Base-by-base conservation (phyloP, 805 yeast genomes). In the Yamadazyma ubonensis region DNA sequence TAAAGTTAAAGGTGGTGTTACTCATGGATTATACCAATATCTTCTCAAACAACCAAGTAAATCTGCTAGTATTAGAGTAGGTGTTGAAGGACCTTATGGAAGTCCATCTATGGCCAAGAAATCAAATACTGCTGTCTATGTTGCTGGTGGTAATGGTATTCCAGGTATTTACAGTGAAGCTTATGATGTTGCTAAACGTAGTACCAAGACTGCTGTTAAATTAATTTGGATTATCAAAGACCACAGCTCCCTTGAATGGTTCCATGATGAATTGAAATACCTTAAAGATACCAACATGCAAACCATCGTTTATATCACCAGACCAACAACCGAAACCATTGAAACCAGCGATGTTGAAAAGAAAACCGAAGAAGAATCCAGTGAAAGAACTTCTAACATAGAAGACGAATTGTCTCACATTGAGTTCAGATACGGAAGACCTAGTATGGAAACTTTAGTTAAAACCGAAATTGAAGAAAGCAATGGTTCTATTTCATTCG, bases 71-170 rank as follows among this genome's bases (percentile, higher is more conserved):
- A 53, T 66, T 23, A 50, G 66, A 38, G 67, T 67, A 11, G 54
- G 57, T 6, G 55, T 67, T 10, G 91, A 84, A 54, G 91, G 91
- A 1, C 89, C 90, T 2, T 84, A 85, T 52, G 86, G 91, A 2
- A 65, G 67, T 26, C 47, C 72, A 2, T 54, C 75, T 3, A 74
- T 80, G 2, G 61, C 78, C 11, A 60, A 65, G 17, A 61, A 66
- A 29, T 82, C 73, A 49, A 74, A 78, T 35, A 71, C 75, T 42
- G 73, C 81, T 4, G 67, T 82, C 5, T 70, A 81, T 32, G 45
- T 84, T 17, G 83, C 90, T 6, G 90, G 88, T 34, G 91, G 93
- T 21, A 79, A 79, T 39, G 93, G 93, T 39, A 67, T 85, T 38
- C 81, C 91, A 1, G 86, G 80, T 17, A 60, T 71, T 17, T 58